These are phyloP conservation scores for Macadamia integrifolia DNA, from an alignment of 164 flowering plant genomes.

Conservation along the genomic window DNA sequence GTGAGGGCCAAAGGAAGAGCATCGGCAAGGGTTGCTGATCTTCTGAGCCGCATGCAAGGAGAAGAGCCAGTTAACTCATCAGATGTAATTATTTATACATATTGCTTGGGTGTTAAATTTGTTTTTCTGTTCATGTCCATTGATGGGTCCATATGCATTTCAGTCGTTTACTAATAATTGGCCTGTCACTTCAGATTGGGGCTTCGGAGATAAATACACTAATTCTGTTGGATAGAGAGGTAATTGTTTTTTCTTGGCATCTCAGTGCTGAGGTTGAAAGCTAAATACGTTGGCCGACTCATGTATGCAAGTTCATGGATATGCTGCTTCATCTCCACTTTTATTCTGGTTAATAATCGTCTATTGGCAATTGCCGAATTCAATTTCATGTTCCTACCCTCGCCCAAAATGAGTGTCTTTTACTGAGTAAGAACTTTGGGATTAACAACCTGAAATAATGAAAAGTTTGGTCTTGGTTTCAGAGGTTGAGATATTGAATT, in stretches of 20 bases:
- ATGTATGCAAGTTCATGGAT: neutral
- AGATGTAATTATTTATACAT: constrained; percentile 46
- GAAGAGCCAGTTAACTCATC: constrained; percentile 78
- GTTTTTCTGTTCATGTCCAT: too few species aligned
- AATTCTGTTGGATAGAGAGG: constrained; percentile 90
- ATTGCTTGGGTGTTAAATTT: neutral
- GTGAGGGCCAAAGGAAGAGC: constrained; percentile 94
- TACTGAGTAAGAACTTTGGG: too few species aligned
- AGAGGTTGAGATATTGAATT: too few species aligned
- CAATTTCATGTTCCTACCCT: too few species aligned
- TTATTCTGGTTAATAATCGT: too few species aligned
- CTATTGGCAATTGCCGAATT: too few species aligned
- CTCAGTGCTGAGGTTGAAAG: neutral
- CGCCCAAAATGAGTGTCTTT: too few species aligned
- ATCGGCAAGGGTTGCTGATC: constrained; percentile 82
- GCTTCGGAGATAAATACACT: constrained; percentile 83
- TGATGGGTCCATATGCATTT: neutral
- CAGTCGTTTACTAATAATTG: constrained; percentile 6
- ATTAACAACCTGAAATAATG: too few species aligned
- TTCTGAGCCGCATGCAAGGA: constrained; percentile 71
- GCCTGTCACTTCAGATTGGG: constrained; percentile 43
- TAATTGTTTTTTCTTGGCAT: constrained; percentile 18
- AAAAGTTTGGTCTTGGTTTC: too few species aligned
- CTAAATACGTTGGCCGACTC: neutral
- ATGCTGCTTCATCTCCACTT: too few species aligned